phyloP scores from a whole-genome alignment of 2,329 filamentous ascomycete species.

The Magnaporthiopsis poae region DNA sequence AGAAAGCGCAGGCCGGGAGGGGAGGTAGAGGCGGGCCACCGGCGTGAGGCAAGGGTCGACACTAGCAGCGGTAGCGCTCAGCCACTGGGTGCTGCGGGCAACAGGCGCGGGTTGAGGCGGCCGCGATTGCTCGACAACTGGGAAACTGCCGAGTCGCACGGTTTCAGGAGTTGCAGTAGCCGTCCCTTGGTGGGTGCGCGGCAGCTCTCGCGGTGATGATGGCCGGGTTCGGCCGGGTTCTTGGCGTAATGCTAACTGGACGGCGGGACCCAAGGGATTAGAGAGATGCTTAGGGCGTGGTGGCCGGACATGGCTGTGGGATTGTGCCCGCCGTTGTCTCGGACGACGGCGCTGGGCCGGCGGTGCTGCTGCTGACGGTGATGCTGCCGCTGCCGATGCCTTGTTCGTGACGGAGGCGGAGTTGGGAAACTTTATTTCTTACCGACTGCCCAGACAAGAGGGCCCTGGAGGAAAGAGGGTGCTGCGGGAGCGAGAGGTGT shows the following conservation, averaged over 20 bases:
- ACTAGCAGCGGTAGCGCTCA: neutral
- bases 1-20: neutral
- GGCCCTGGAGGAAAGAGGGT: neutral
- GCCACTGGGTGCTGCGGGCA: neutral
- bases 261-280: neutral
- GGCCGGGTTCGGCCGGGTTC: neutral
- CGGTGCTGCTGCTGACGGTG: too few relatives aligned
- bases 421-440: neutral
- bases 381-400: neutral
- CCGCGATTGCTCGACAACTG: neutral
- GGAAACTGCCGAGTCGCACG: neutral
- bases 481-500: neutral
- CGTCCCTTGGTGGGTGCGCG: slow-evolving; percentile 2
- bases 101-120: neutral
- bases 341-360: neutral
- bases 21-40: neutral
- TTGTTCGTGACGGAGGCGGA: neutral
- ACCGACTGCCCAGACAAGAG: neutral
- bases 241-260: neutral
- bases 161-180: slow-evolving; percentile 6
- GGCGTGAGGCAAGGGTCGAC: slow-evolving; percentile 3
- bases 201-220: neutral
- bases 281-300: neutral
- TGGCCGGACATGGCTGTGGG: neutral
- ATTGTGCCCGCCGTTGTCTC: neutral